A percentile compares a stretch with the other conserved stretches of the same genome.
Conservation (phyloP, 2,329 filamentous ascomycete genomes). For the Aspergillus hortae region DNA sequence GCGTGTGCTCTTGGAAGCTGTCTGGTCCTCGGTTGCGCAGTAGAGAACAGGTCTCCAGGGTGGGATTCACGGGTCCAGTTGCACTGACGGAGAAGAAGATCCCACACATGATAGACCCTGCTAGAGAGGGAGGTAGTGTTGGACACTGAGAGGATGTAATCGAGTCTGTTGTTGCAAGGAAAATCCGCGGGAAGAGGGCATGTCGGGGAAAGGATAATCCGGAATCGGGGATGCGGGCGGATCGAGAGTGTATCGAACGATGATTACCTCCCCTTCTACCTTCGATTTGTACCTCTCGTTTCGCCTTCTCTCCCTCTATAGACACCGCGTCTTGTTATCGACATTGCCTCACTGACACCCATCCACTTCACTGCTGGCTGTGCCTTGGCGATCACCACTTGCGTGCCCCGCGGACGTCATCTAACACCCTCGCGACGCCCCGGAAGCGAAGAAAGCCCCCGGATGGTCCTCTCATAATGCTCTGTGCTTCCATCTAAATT, state of each 20-base stretch:
- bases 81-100: constrained; percentile 51
- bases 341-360: not conserved
- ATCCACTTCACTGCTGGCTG: not conserved
- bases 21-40: constrained; percentile 45
- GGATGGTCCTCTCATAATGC: constrained; percentile 19
- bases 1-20: constrained; percentile 33
- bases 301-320: not conserved
- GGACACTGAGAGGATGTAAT: not conserved
- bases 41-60: constrained; percentile 29
- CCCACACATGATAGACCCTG: constrained; percentile 41
- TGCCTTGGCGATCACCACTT: not conserved
- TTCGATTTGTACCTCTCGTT: not conserved
- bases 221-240: not conserved
- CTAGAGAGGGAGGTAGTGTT: not conserved
- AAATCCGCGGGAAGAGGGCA: not conserved
- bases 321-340: no score
- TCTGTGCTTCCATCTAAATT: constrained; percentile 22
- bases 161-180: not conserved
- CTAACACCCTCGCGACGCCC: not conserved
- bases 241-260: not conserved
- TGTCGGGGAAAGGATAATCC: not conserved
- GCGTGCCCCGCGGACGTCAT: not conserved
- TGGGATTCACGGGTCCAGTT: constrained; percentile 24
- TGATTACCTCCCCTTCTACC: not conserved
- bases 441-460: not conserved